phyloP scores from a whole-genome alignment of 2,329 filamentous ascomycete species.

The Colletotrichum liriopes region DNA sequence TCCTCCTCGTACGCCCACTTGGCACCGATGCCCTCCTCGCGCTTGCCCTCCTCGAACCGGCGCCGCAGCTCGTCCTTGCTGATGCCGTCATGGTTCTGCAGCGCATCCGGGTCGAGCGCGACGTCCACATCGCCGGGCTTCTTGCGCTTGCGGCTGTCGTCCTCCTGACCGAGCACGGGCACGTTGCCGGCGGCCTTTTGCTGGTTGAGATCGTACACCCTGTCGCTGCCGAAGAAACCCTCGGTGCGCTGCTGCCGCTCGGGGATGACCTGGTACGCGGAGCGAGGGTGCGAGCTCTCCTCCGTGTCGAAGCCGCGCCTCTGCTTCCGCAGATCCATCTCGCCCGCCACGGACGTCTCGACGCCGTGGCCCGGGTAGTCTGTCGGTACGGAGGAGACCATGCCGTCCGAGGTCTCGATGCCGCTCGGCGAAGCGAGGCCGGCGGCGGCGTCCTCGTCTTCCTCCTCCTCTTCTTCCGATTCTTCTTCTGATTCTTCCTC shows the following conservation, averaged over 20 bases:
- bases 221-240: slow-evolving; percentile 97
- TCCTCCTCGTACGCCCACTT: slow-evolving; percentile 88
- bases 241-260: slow-evolving; percentile 89
- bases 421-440: slow-evolving; percentile 83
- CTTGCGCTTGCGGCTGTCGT: slow-evolving; percentile 87
- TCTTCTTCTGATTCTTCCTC: slow-evolving; percentile 83
- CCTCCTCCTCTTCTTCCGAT: slow-evolving; percentile 77
- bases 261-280: slow-evolving; percentile 90
- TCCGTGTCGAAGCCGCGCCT: slow-evolving; percentile 91
- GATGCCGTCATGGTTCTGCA: slow-evolving; percentile 82
- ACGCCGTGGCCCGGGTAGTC: slow-evolving; percentile 80
- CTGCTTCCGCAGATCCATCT: slow-evolving; percentile 92
- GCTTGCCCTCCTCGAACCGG: slow-evolving; percentile 82
- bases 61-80: slow-evolving; percentile 87
- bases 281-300: slow-evolving; percentile 80
- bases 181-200: slow-evolving; percentile 63
- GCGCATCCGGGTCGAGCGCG: slow-evolving; percentile 87
- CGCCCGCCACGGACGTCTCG: slow-evolving; percentile 83
- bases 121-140: slow-evolving; percentile 97
- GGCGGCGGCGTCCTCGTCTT: slow-evolving; percentile 73
- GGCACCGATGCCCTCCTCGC: slow-evolving; percentile 76
- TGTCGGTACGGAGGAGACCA: slow-evolving; percentile 84
- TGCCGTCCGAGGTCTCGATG: slow-evolving; percentile 84
- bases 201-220: slow-evolving; percentile 86
- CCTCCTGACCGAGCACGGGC: slow-evolving; percentile 85